These are phyloP conservation scores for Apostasia ramifera DNA, from an alignment of 106 monocot species.

Conservation along the genomic window DNA sequence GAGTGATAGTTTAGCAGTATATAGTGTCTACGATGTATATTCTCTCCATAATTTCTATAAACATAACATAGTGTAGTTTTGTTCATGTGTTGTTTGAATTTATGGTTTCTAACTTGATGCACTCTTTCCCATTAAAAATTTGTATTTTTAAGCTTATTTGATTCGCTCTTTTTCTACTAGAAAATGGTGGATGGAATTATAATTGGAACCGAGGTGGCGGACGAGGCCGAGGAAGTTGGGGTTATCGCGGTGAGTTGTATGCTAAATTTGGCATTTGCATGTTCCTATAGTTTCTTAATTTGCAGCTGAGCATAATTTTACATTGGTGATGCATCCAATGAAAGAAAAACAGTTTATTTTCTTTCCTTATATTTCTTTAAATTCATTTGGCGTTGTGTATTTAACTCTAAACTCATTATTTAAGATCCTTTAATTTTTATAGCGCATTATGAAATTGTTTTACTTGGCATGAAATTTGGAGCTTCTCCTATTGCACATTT, in stretches of 20 bases:
- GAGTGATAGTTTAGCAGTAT: not conserved
- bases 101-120: not conserved
- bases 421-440: not conserved
- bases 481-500: no score
- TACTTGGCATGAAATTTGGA: no score
- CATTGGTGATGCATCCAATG: no score
- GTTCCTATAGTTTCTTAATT: no score
- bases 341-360: no score
- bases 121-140: not conserved
- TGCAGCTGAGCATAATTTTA: not conserved
- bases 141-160: slow-evolving; percentile 43
- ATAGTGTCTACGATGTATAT: not conserved
- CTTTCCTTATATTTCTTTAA: not conserved
- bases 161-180: slow-evolving; percentile 20
- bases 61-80: not conserved
- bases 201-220: slow-evolving; percentile 62
- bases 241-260: slow-evolving; percentile 48
- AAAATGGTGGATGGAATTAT: slow-evolving; percentile 73
- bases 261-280: not conserved
- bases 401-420: not conserved
- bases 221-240: slow-evolving; percentile 49
- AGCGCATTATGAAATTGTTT: not conserved
- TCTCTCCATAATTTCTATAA: not conserved
- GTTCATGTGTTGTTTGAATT: not conserved
- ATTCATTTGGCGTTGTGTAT: not conserved